Evolutionary conservation across 129 eudicot species (phyloP), one percentile per base, ranked within the genome.

Genomic region (Helichrysum umbraculigerum): DNA sequence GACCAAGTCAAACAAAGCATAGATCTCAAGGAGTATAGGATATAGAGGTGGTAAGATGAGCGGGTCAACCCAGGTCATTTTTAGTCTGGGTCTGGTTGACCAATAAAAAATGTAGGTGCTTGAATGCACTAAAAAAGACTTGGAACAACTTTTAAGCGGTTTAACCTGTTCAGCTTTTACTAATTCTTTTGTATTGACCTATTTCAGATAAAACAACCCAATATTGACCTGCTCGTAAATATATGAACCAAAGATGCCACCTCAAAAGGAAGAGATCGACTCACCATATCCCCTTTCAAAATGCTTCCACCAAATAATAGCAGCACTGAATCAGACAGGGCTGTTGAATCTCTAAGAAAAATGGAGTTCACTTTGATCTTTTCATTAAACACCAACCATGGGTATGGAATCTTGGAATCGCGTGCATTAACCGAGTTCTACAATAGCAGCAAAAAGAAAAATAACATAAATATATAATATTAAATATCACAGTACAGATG

Each of bases 351-450:
- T 56, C 97, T 88, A 79, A 94, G 90, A 75, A 87, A 94, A 71
- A 94, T 86, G 22, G 96, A 91, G 86, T 88, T 94, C 28, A 94
- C 96, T 83, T 94, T 94, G 78, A 94, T 89, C 81, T 94, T 94
- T 62, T 94, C 98, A 81, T 94, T 94, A 86, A 91, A 94, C 73
- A 87, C 96, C 58, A 94, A 80, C 98, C 98, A 94, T 47, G 98
- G 98, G 81, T 80, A 94, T 4, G 97, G 96, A 63, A 94, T 91
- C 35, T 65, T 86, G 44, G 92, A 77, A 81, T 89, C 87, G 21
- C 96, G 96, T 60, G 98, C 93, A 82, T 88, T 94, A 52, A 87
- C 93, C n/a, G 98, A 94, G 83, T 91, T 91, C 98, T 94, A 67
- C 58, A 39, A 35, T 30, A 30, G 68, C 9, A 73, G 68, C 35